phyloP scores from a whole-genome alignment of 768 basidiomycete species.

The Psilocybe sp. region DNA sequence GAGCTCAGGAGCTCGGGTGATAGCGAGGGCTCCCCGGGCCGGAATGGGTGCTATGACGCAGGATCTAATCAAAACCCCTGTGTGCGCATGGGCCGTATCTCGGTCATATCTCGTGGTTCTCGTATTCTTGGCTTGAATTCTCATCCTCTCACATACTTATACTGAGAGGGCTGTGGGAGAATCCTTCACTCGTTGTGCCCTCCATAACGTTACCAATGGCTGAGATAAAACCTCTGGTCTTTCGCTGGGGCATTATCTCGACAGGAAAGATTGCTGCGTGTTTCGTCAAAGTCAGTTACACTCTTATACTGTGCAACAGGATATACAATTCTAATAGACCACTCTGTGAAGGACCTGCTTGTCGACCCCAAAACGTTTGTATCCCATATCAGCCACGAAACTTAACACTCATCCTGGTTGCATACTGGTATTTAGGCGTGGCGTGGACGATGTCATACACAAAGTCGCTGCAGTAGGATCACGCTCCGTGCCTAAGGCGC shows the following conservation, averaged over 20 bases:
- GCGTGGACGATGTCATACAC: conserved; percentile 63
- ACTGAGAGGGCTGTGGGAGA: background rate
- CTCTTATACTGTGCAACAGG: background rate
- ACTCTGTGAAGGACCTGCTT: conserved; percentile 59
- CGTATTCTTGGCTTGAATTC: background rate
- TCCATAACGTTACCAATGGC: conserved; percentile 24
- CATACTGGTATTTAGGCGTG: conserved; percentile 52
- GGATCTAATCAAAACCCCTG: too few relatives aligned
- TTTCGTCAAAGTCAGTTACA: conserved; percentile 59
- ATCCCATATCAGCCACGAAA: background rate
- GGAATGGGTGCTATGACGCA: too few relatives aligned
- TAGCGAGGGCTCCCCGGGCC: too few relatives aligned
- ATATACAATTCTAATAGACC: background rate
- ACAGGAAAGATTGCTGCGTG: conserved; percentile 68
- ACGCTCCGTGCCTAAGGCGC: conserved; percentile 63
- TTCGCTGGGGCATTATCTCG: conserved; percentile 88
- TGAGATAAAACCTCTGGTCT: conserved; percentile 31
- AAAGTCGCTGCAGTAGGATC: conserved; percentile 77
- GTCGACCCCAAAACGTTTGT: conserved; percentile 68
- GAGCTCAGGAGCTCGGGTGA: too few relatives aligned
- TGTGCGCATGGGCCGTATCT: too few relatives aligned
- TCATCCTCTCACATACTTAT: background rate
- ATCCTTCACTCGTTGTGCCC: conserved; percentile 1
- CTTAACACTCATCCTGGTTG: background rate
- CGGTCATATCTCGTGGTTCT: too few relatives aligned